Conservation (phyloP, 495 filamentous ascomycete species). For the Letharia columbiana region DNA sequence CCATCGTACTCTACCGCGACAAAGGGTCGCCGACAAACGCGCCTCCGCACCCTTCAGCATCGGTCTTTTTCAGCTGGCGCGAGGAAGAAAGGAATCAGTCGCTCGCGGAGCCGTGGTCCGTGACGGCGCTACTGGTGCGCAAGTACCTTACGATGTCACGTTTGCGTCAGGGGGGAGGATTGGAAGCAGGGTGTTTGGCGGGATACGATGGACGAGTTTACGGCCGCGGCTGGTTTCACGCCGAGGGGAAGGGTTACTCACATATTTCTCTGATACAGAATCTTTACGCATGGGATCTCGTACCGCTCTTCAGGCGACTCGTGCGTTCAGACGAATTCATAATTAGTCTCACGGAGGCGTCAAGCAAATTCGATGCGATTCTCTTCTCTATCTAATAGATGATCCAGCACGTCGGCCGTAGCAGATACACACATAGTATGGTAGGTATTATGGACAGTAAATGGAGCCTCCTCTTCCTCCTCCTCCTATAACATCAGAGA, state of each 20-base stretch:
- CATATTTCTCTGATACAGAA: neutral
- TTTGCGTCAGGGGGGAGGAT: neutral
- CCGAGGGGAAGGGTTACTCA: neutral
- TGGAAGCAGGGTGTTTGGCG: neutral
- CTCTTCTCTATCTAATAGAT: neutral
- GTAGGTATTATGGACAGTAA: conserved; percentile 11
- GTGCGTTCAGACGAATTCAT: neutral
- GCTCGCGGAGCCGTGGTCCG: neutral
- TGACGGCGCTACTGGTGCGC: neutral
- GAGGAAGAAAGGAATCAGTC: neutral
- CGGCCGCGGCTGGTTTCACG: neutral
- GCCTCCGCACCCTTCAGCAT: neutral
- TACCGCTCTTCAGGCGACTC: neutral
- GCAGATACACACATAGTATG: conserved; percentile 14
- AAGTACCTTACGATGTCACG: neutral
- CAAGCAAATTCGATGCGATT: neutral
- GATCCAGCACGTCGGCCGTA: conserved; percentile 8
- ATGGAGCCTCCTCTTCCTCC: conserved; percentile 9
- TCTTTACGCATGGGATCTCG: neutral
- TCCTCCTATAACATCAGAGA: neutral
- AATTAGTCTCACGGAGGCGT: neutral
- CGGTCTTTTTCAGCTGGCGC: neutral
- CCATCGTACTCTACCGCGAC: neutral
- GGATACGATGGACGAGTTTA: neutral
- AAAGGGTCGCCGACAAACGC: neutral